Conservation (phyloP, 805 yeast species). For the Starmerella riodocensis region DNA sequence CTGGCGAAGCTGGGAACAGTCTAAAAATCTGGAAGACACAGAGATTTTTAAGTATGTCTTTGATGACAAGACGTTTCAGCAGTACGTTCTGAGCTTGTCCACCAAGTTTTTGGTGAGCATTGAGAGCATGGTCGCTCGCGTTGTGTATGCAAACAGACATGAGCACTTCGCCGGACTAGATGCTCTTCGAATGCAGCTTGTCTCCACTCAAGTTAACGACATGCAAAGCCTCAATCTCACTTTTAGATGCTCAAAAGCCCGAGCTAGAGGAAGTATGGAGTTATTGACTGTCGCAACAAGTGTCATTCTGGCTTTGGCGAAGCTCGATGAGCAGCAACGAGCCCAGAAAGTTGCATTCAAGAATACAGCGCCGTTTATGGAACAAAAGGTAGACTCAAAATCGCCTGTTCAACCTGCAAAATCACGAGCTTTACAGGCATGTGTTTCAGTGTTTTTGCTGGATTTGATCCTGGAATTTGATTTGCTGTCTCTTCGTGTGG, state of each 20-base stretch:
- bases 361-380: too few relatives aligned
- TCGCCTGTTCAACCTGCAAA: too few relatives aligned
- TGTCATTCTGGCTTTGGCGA: conserved; percentile 1
- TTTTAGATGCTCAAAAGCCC: conserved; percentile 16
- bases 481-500: conserved; percentile 15
- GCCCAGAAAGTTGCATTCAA: background rate
- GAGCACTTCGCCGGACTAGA: conserved; percentile 16
- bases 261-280: conserved; percentile 20
- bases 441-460: conserved; percentile 14
- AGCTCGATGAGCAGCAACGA: background rate
- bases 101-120: conserved; percentile 4
- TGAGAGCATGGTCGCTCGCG: conserved; percentile 15
- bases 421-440: conserved; percentile 10
- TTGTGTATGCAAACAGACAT: conserved; percentile 9
- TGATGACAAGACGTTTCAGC: conserved; percentile 12
- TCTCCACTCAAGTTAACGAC: conserved; percentile 11
- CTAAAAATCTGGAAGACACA: conserved; percentile 15
- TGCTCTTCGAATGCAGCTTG: conserved; percentile 2
- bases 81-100: conserved; percentile 13
- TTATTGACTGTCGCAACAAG: conserved; percentile 15
- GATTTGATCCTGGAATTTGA: conserved; percentile 15
- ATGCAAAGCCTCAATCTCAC: conserved; percentile 16
- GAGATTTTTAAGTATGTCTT: conserved; percentile 21
- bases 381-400: too few relatives aligned
- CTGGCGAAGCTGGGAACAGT: conserved; percentile 87